phyloP scores from a whole-genome alignment of 139 green algal genomes.

The Tetraselmis striata region DNA sequence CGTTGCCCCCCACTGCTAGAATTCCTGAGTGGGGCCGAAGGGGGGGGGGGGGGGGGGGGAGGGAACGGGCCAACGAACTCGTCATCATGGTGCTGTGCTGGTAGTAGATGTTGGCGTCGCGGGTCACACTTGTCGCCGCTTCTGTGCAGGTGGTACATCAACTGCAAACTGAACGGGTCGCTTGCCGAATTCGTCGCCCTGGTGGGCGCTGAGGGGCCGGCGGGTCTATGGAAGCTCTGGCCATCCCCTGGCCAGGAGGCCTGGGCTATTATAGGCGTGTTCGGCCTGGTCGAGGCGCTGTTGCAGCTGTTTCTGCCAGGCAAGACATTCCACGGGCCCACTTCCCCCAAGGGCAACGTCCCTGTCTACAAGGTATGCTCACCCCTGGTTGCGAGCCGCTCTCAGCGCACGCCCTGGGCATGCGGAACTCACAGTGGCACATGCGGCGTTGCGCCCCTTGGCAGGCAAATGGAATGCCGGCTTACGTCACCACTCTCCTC shows the following conservation, averaged over 20 bases:
- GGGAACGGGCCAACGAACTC: constrained; percentile 1
- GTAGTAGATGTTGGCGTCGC: neutral
- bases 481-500: constrained; percentile 31
- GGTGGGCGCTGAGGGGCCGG: neutral
- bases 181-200: constrained; percentile 11
- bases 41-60: no score
- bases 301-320: constrained; percentile 51
- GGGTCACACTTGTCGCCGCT: neutral
- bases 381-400: no score
- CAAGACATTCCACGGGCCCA: constrained; percentile 38
- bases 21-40: no score
- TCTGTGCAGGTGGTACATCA: constrained; percentile 28
- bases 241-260: constrained; percentile 26
- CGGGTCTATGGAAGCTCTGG: constrained; percentile 20
- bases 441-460: no score
- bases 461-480: constrained; percentile 49
- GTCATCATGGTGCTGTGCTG: neutral
- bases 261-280: constrained; percentile 32
- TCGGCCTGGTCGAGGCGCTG: constrained; percentile 45
- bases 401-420: no score
- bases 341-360: constrained; percentile 54
- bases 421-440: no score
- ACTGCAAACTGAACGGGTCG: constrained; percentile 28
- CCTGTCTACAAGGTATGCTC: constrained; percentile 68
- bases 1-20: constrained; percentile 1